These are phyloP conservation scores for Marasmius oreades DNA, from an alignment of 1,284 basidiomycete species.

Conservation along the genomic window DNA sequence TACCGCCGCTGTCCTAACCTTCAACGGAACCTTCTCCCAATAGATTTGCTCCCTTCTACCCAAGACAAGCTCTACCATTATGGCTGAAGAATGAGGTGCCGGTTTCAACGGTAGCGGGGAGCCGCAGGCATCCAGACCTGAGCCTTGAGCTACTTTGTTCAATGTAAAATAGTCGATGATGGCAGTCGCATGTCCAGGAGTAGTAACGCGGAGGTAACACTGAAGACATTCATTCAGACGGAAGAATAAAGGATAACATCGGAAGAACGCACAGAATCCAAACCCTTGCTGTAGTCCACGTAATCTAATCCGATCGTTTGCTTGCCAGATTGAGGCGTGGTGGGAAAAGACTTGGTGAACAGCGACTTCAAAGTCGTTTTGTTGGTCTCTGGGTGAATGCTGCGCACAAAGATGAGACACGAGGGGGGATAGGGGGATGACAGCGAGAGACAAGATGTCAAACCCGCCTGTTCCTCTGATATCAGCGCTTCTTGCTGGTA, in stretches of 20 bases:
- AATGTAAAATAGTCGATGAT: constrained; percentile 45
- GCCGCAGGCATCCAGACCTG: constrained; percentile 48
- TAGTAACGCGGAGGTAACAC: constrained; percentile 71
- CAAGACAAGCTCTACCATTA: constrained; percentile 51
- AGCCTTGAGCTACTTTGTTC: constrained; percentile 35
- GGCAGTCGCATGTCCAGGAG: constrained; percentile 40
- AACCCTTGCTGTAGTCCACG: constrained; percentile 74
- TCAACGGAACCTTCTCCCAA: constrained; percentile 75
- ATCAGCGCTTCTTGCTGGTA: neutral
- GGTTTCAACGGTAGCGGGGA: constrained; percentile 3
- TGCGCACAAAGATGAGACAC: constrained; percentile 66
- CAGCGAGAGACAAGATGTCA: constrained; percentile 15
- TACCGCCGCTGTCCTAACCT: constrained; percentile 59
- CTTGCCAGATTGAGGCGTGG: neutral
- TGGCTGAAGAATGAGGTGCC: constrained; percentile 20
- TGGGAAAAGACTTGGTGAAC: constrained; percentile 41
- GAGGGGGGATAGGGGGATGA: constrained; percentile 51
- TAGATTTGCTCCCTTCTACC: constrained; percentile 68
- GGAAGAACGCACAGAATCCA: constrained; percentile 53
- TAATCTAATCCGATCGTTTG: constrained; percentile 56
- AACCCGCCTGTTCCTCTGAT: neutral
- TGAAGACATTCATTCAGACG: constrained; percentile 23
- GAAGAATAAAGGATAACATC: neutral
- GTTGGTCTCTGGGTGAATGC: constrained; percentile 70
- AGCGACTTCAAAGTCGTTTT: constrained; percentile 69